A percentile compares a stretch with the other conserved stretches of the same genome.
These are phyloP conservation scores for Rhizopogon vinicolor DNA, from an alignment of 768 basidiomycete genomes.

Conservation along the genomic window DNA sequence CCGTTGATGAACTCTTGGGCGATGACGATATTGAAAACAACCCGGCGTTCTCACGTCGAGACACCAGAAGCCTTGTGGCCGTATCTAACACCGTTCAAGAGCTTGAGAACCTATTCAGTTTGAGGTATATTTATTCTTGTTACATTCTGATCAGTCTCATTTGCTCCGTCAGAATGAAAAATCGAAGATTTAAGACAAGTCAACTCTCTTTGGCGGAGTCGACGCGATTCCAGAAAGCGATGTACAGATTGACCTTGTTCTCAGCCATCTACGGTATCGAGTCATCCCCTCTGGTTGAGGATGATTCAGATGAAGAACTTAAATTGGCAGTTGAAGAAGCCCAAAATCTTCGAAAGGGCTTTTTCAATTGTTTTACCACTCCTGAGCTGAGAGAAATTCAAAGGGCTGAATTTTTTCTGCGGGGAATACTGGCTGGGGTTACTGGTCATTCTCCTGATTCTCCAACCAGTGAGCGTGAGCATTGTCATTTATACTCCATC, in stretches of 20 bases:
- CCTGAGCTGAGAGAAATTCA: constrained; percentile 17
- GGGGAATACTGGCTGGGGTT: constrained; percentile 3
- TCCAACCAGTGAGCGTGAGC: not conserved
- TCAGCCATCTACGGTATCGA: constrained; percentile 10
- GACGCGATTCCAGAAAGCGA: constrained; percentile 21
- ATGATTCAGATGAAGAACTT: constrained; percentile 1
- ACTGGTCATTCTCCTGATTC: not conserved
- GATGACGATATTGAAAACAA: constrained; percentile 10
- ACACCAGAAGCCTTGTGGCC: constrained; percentile 12
- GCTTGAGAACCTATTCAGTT: constrained; percentile 14
- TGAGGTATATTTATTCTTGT: constrained; percentile 10
- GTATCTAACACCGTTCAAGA: constrained; percentile 14
- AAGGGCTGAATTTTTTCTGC: constrained; percentile 14
- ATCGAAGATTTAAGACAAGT: constrained; percentile 27
- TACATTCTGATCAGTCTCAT: not conserved
- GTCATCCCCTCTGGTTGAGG: too few species aligned
- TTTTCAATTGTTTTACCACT: constrained; percentile 7
- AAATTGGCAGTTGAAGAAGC: constrained; percentile 1
- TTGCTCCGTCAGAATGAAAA: constrained; percentile 28
- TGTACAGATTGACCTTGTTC: constrained; percentile 25
- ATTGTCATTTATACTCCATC: not conserved
- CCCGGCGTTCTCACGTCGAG: constrained; percentile 13
- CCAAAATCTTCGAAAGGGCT: constrained; percentile 7
- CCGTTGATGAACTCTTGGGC: constrained; percentile 2
- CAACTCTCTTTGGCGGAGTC: constrained; percentile 28